Evolutionary conservation across 75 land plant genomes (phyloP), one percentile per base, ranked within the genome.

Genomic region (Pinus tabuliformis): DNA sequence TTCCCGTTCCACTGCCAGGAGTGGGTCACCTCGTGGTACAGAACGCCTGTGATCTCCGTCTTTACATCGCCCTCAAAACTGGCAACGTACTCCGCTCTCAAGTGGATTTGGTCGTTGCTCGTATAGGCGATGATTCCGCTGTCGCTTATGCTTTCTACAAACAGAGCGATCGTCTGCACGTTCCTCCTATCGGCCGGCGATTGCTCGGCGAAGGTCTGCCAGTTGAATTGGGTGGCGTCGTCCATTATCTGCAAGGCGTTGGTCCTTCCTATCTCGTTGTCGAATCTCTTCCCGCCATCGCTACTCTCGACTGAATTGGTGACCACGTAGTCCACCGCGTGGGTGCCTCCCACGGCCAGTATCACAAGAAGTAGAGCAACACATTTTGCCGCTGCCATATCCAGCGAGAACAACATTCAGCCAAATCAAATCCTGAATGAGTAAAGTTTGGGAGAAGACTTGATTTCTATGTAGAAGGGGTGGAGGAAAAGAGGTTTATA

Each of bases 1-100:
- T 91, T 91, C 91, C 70, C 82, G 80, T 85, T 78, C 89, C 91
- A 89, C 81, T 91, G 93, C 91, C 89, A 89, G 13, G 89, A 78
- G 78, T 92, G 94, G 5, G 86, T 81, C 86, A 79, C 72, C 82
- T 92, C 94, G 75, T 92, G 94, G 76, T 85, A 83, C 17, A 91
- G 73, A 11, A 88, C 83, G 4, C 88, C 91, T 18, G 81, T 80
- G 63, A 86, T n/a, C 75, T 86, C 93, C 13, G 24, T 70, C 77
- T 57, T 79, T 59, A 86, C 62, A 62, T 88, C 85, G 22, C 88
- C 62, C 8, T 20, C 3, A 24, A 21, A 59, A 5, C 3, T 59
- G 62, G 22, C 62, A 42, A 42, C 45, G 45, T 42, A 42, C 45
- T 42, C 45, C 4, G 45, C 45, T 2, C 45, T 42, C 45, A 42